Evolutionary conservation across 2,329 filamentous ascomycete genomes (phyloP).

Genomic region (Pestalotiopsis sp.): DNA sequence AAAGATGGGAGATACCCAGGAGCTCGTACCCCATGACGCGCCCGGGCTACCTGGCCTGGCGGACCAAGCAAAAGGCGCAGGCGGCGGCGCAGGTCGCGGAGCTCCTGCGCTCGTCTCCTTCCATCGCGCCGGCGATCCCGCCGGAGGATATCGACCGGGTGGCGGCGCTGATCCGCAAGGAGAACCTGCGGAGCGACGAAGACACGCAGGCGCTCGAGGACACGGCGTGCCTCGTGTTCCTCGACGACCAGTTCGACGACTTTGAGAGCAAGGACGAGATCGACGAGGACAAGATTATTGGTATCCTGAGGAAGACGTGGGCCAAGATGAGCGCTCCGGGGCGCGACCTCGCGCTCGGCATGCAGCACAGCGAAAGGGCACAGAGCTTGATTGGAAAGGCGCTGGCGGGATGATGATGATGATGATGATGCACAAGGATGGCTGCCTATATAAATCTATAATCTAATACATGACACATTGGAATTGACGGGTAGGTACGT

Average conservation of each 20-base stretch:
- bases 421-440: too few species aligned
- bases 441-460: background rate
- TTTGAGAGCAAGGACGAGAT: conserved; percentile 69
- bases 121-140: conserved; percentile 40
- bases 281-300: conserved; percentile 77
- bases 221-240: conserved; percentile 83
- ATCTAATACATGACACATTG: too few species aligned
- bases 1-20: conserved; percentile 78
- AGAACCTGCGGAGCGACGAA: conserved; percentile 65
- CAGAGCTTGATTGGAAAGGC: conserved; percentile 66
- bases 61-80: conserved; percentile 73
- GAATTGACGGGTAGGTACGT: too few species aligned
- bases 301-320: conserved; percentile 75
- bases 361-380: conserved; percentile 66
- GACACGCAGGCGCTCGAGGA: conserved; percentile 82
- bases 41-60: conserved; percentile 79
- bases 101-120: conserved; percentile 42
- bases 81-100: conserved; percentile 56
- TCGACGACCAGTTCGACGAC: conserved; percentile 83
- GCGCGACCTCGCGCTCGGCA: conserved; percentile 64
- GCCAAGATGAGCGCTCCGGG: conserved; percentile 71
- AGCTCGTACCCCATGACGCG: conserved; percentile 73
- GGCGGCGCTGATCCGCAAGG: conserved; percentile 76
- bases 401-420: conserved; percentile 38
- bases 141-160: conserved; percentile 62